Conservation (phyloP, 2,329 filamentous ascomycete species). For the Didymella lethalis region DNA sequence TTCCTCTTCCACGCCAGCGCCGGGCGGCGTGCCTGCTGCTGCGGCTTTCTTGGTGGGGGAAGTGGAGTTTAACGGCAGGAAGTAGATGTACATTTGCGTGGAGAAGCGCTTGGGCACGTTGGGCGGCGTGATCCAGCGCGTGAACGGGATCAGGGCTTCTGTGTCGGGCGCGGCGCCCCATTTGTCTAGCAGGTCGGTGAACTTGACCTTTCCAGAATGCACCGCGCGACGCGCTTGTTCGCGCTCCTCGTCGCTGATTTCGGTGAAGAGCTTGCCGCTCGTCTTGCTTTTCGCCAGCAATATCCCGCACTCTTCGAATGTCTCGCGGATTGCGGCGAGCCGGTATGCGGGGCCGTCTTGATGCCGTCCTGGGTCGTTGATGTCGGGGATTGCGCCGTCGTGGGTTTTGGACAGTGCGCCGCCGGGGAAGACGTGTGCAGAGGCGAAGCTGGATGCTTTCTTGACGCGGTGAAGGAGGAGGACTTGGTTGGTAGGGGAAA, state of each 20-base stretch:
- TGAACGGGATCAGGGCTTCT: constrained; percentile 79
- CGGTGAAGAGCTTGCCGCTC: constrained; percentile 64
- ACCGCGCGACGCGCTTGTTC: constrained; percentile 73
- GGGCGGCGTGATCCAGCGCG: constrained; percentile 86
- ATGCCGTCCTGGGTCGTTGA: constrained; percentile 66
- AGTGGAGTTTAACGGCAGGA: constrained; percentile 68
- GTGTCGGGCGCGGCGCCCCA: constrained; percentile 70
- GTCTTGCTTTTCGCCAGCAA: constrained; percentile 69
- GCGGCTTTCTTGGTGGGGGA: constrained; percentile 42
- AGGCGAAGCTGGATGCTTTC: constrained; percentile 83
- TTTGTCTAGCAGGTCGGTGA: constrained; percentile 69
- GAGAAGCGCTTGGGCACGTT: constrained; percentile 80
- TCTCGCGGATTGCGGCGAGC: constrained; percentile 85
- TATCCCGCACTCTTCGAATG: constrained; percentile 94
- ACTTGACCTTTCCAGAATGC: constrained; percentile 70
- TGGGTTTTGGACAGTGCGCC: constrained; percentile 81
- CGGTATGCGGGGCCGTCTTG: constrained; percentile 76
- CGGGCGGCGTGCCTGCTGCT: constrained; percentile 45
- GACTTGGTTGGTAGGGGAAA: constrained; percentile 87
- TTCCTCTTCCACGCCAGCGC: constrained; percentile 35
- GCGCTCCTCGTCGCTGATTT: constrained; percentile 66
- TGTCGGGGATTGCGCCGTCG: constrained; percentile 68
- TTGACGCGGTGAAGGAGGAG: constrained; percentile 86
- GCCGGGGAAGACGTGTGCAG: constrained; percentile 94
- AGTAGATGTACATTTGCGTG: constrained; percentile 97